These are phyloP conservation scores for Lentinula raphanica DNA, from an alignment of 768 basidiomycete genomes.

Conservation along the genomic window DNA sequence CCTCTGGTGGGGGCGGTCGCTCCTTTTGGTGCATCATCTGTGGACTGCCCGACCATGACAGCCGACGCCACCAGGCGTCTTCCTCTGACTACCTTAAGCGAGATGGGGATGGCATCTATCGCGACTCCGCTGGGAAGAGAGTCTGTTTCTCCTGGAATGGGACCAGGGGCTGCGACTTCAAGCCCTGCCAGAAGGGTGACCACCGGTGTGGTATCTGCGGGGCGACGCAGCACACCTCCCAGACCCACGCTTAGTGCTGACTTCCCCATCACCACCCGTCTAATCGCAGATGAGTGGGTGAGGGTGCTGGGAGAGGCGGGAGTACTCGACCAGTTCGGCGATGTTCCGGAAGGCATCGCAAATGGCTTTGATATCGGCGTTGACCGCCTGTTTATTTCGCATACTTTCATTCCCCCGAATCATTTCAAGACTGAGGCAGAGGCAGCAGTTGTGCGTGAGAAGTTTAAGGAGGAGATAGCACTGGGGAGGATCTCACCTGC, in stretches of 20 bases:
- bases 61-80: too few species aligned
- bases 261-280: conserved; percentile 9
- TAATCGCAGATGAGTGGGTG: conserved; percentile 10
- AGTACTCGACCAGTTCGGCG: conserved; percentile 6
- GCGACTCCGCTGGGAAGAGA: too few species aligned
- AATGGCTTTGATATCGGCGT: too few species aligned
- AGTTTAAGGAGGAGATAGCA: neutral
- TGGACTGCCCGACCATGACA: too few species aligned
- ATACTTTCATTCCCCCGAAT: neutral
- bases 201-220: neutral
- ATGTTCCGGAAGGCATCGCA: conserved; percentile 15
- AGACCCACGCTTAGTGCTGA: neutral
- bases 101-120: too few species aligned
- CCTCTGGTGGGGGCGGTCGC: too few species aligned
- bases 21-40: too few species aligned
- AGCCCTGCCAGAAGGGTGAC: too few species aligned
- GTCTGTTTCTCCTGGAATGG: too few species aligned
- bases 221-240: neutral
- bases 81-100: too few species aligned
- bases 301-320: neutral
- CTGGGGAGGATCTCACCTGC: neutral
- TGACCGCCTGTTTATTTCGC: neutral
- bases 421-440: neutral
- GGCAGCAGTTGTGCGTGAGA: neutral
- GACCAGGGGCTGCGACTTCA: too few species aligned